Conservation (phyloP, 208 protist genomes). For the Leishmania gerbilli region DNA sequence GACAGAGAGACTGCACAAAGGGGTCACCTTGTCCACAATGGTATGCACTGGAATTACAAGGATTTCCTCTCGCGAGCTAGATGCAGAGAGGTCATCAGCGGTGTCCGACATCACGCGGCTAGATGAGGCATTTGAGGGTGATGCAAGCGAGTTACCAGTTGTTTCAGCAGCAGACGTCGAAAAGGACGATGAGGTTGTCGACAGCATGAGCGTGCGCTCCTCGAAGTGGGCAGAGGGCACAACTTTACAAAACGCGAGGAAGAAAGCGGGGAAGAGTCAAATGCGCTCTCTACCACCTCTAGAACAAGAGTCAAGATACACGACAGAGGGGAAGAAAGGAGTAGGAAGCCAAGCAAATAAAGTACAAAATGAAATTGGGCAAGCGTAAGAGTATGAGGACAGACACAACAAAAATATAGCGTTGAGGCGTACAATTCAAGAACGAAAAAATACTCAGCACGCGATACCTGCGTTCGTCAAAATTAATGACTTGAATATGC, state of each 20-base stretch:
- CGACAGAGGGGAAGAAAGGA: background rate
- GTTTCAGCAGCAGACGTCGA: background rate
- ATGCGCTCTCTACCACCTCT: background rate
- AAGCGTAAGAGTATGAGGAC: constrained; percentile 7
- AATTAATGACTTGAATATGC: background rate
- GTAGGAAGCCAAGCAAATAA: constrained; percentile 1
- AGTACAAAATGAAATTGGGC: constrained; percentile 1
- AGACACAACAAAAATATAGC: constrained; percentile 11
- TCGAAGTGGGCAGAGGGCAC: background rate
- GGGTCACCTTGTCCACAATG: constrained; percentile 52
- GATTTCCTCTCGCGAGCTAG: constrained; percentile 8
- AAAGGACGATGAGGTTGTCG: constrained; percentile 14
- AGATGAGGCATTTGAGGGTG: background rate
- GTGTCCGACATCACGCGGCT: background rate
- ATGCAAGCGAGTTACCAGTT: background rate
- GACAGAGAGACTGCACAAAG: constrained; percentile 49
- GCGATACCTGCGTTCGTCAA: background rate
- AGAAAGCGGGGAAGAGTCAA: background rate
- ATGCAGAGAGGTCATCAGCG: background rate
- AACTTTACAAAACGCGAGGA: background rate
- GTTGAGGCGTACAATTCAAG: background rate
- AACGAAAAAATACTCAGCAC: constrained; percentile 17
- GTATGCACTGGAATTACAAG: constrained; percentile 60
- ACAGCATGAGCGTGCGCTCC: constrained; percentile 12
- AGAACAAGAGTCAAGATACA: background rate